Evolutionary conservation across 139 green algal species (phyloP), one percentile per base, ranked within the genome.

Genomic region (Mesotaenium endlicherianum): DNA sequence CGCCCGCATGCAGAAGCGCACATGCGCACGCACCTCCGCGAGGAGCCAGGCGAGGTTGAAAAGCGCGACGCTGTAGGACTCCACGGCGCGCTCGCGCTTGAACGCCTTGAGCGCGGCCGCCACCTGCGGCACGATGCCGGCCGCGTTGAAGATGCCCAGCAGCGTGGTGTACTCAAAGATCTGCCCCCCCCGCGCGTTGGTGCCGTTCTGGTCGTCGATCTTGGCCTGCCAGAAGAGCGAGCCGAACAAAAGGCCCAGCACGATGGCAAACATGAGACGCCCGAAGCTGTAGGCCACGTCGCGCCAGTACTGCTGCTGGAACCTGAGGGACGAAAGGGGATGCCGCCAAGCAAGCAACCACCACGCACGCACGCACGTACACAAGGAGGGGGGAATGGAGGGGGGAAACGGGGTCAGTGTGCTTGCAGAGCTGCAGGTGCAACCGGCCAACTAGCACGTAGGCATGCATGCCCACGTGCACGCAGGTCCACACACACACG

Each of bases 211-310:
- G 43, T 17, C 38, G 6, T 5, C 14, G 17, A 40, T 14, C n/a
- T 50, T 81, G 3, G 17, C n/a, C 40, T 86, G 64, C 41, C 40
- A 86, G 40, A 71, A 86, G 26, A 43, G 11, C 1, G 17, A 64
- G 31, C 79, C 79, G 43, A 86, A 17, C 30, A 86, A 17, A 16
- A 86, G 79, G 1, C 41, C 42, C 2, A 86, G 50, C 16, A 84
- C 11, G 30, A 84, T 80, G 20, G 55, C 57, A 26, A 6, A 84
- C 34, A 4, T 78, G 8, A 86, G 34, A 1, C 80, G 80, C n/a
- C 67, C 67, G 31, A 86, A 86, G 39, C 42, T 81, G 80, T 74
- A 84, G 20, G 31, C 4, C 41, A 84, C 3, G 31, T 84, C 82
- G 14, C 77, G 77, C 58, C 57, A 84, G 44, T 84, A 84, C 58